phyloP scores from a whole-genome alignment of 176 grass and related monocot species.

The Alopecurus myosuroides region DNA sequence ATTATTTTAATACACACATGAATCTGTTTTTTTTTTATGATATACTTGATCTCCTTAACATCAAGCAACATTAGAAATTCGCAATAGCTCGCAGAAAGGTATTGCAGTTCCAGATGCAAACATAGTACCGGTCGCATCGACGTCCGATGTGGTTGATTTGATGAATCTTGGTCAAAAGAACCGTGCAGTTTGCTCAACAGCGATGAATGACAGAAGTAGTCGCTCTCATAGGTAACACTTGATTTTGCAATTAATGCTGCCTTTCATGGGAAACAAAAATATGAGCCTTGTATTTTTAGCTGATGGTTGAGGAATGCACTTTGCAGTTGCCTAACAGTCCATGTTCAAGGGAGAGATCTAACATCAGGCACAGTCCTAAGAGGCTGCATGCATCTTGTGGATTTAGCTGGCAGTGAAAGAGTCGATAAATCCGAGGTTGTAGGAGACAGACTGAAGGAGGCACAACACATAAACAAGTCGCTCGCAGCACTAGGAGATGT shows the following conservation, averaged over 20 bases:
- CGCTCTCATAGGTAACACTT: constrained; percentile 79
- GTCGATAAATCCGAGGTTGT: constrained; percentile 70
- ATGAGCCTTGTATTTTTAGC: not conserved
- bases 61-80: constrained; percentile 79
- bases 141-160: constrained; percentile 71
- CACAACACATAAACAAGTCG: constrained; percentile 79
- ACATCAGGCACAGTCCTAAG: constrained; percentile 43
- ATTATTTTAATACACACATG: not conserved
- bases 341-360: constrained; percentile 69
- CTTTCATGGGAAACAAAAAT: not conserved
- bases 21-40: not conserved
- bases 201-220: constrained; percentile 97
- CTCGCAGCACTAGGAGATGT: constrained; percentile 71
- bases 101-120: constrained; percentile 80
- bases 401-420: constrained; percentile 79
- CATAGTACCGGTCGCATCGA: constrained; percentile 60
- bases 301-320: constrained; percentile 18
- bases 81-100: constrained; percentile 72
- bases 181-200: constrained; percentile 73
- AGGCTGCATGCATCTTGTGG: constrained; percentile 78
- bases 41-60: constrained; percentile 53
- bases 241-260: not conserved
- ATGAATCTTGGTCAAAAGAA: constrained; percentile 91
- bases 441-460: constrained; percentile 69
- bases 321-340: constrained; percentile 68